Base-by-base conservation (phyloP, 176 grass and related monocot genomes). In the Aegilops speltoides region DNA sequence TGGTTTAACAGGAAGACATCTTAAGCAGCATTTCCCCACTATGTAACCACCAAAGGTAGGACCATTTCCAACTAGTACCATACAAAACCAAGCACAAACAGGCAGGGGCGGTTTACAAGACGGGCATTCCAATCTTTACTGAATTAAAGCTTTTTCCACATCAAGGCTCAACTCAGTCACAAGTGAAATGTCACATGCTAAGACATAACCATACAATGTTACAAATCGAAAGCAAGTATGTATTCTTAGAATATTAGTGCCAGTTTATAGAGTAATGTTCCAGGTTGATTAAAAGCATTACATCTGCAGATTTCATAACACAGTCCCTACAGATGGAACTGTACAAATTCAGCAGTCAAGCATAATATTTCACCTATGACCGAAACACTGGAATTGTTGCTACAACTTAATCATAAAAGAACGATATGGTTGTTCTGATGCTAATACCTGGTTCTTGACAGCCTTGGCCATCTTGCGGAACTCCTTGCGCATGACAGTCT, bases 391-490 rank as follows among this genome's bases (percentile, higher is more conserved):
- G 63, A 65, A 41, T 20, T 31, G 20, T 75, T 80, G 32, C 61
- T 81, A 81, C 9, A 48, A 48, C 17, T 66, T 17, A 41, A 45
- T 41, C 38, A 89, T 76, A 63, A 34, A 19, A 36, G 38, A 20
- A 70, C 14, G 7, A 46, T 73, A 6, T 10, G 7, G 62, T 31
- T 23, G 14, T 78, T 56, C 19, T 23, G 50, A 22, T 23, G 56
- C 31, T 15, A 60, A 29, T 95, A 98, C 96, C 96, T 95, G 96
- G 77, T 86, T 95, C 82, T 89, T 95, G 43, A 98, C 81, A 82
- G 86, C 86, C 88, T 94, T 95, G 46, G 96, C 85, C 91, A 98
- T 92, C 87, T 98, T 98, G 23, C 82, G 68, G 80, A 92, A 89
- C 37, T 98, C 91, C 91, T 95, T 95, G 81, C 91, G 88, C 89